Evolutionary conservation across 2,329 filamentous ascomycete genomes (phyloP).

Genomic region (Pleochaeta shiraiana): DNA sequence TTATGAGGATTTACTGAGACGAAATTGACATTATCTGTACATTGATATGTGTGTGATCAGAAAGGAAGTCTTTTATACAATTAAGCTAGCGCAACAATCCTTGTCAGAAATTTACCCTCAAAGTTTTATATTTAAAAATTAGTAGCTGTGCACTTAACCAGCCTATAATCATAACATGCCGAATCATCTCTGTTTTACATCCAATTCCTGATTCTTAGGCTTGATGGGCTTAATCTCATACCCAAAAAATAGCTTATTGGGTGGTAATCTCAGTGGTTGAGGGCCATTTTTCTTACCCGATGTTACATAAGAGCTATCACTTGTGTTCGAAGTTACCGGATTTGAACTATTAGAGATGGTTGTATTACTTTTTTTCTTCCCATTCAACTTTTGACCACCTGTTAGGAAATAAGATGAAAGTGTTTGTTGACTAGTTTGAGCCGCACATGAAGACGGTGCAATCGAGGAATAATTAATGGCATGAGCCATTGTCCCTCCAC

Average conservation of each 20-base stretch:
- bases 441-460: slow-evolving; percentile 50
- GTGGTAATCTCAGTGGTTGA: slow-evolving; percentile 61
- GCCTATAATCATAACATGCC: no score
- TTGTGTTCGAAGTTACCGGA: slow-evolving; percentile 37
- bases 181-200: no score
- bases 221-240: slow-evolving; percentile 83
- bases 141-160: no score
- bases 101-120: no score
- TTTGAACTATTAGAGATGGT: slow-evolving; percentile 52
- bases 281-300: slow-evolving; percentile 47
- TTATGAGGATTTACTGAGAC: no score
- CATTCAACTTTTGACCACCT: slow-evolving; percentile 59
- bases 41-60: no score
- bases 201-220: no score
- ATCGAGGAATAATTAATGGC: slow-evolving; percentile 94
- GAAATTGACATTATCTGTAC: no score
- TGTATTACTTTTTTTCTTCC: slow-evolving; percentile 62
- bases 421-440: slow-evolving; percentile 37
- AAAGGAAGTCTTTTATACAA: no score
- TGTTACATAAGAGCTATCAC: slow-evolving; percentile 15
- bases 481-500: slow-evolving; percentile 89
- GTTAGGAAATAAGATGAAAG: slow-evolving; percentile 58
- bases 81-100: no score
- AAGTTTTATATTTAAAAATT: no score
- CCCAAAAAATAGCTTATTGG: slow-evolving; percentile 90